Base-by-base conservation (phyloP, 169 alveolate species). In the Eimeria zaria region DNA sequence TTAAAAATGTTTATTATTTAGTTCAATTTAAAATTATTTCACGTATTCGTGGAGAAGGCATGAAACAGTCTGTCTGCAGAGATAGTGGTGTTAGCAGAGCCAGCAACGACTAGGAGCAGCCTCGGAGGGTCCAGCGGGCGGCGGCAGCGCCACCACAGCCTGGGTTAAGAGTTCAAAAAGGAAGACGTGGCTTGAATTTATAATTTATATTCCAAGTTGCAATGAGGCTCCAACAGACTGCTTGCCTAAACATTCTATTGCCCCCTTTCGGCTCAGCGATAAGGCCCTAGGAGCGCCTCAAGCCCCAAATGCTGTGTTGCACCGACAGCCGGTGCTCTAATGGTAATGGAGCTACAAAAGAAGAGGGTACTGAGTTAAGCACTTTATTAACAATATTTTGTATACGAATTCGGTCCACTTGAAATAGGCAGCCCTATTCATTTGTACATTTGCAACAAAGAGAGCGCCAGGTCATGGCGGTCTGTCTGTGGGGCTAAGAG, bases 141-240 rank as follows among this genome's bases (percentile, higher is more conserved):
- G 14, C 53, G 53, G 36, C 71, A 12, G 27, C 20, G 78, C 39
- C 44, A 27, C 30, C 14, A 9, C 53, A 36, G 81, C 81, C 81
- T 71, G 81, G 33, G 81, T 71, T 71, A 36, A 12, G 81, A 14
- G 27, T 71, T 71, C 30, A 71, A 71, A 71, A 71, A 71, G 81
- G 18, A 12, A 18, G 24, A 7, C 18, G 18, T 5, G 39, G 33
- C 1, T 33, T 36, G 30, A 71, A 14, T 1, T 36, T 71, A 22
- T 20, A 12, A 71, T 71, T 36, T 22, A 33, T 0, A 71, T 16
- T 20, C 39, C 0, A 71, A 39, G 39, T 14, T 67, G 41, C 46
- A 67, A 9, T 1, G 41, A 7, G 76, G 1, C 44, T 44, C 6
- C 1, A 8, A 27, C 27, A n/a, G 0, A 18, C 33, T 14, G 11